Conservation (phyloP, 129 eudicot genomes). For the Helianthus annuus region DNA sequence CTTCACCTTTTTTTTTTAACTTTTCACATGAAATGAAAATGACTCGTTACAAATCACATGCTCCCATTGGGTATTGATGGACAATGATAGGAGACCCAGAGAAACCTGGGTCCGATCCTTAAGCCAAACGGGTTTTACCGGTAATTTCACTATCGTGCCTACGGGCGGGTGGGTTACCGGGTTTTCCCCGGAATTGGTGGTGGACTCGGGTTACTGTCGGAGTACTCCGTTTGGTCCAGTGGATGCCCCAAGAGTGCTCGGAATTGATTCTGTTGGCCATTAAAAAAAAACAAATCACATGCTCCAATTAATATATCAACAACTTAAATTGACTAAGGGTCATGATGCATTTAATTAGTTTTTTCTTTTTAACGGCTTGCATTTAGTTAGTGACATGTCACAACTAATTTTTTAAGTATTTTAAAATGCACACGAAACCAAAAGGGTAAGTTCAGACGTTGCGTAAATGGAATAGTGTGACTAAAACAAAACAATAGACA, state of each 20-base stretch:
- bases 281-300: constrained; percentile 32
- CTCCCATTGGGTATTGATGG: too few relatives aligned
- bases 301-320: constrained; percentile 13
- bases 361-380: background rate
- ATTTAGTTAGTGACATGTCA: background rate
- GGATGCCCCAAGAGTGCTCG: too few relatives aligned
- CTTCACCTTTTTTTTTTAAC: background rate
- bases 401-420: background rate
- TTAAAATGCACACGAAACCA: background rate
- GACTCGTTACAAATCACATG: constrained; percentile 26
- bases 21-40: background rate
- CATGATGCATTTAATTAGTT: constrained; percentile 3
- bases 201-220: too few relatives aligned
- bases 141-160: too few relatives aligned
- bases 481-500: background rate
- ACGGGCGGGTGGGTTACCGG: too few relatives aligned
- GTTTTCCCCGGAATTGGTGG: too few relatives aligned
- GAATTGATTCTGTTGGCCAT: too few relatives aligned
- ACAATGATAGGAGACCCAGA: too few relatives aligned
- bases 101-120: too few relatives aligned
- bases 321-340: background rate
- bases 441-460: background rate
- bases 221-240: too few relatives aligned
- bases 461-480: background rate
- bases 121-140: too few relatives aligned